Evolutionary conservation across 2,329 filamentous ascomycete genomes (phyloP), one percentile per base, ranked within the genome.

Genomic region (Cordyceps javanica): DNA sequence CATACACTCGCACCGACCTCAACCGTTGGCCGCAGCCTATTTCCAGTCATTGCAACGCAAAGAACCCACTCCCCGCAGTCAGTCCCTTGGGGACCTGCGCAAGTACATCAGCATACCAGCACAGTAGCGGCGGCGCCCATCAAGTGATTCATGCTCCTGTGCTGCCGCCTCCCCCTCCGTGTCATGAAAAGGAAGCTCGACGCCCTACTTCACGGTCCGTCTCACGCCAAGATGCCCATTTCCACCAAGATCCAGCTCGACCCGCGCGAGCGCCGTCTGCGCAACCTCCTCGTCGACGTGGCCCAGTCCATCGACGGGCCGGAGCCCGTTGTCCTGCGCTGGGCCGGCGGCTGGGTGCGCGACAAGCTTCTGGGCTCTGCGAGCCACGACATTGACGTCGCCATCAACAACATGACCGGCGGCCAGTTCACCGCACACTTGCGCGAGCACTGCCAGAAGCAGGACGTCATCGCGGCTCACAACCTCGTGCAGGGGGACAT

Each of bases 311-410:
- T 74, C 36, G 82, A 89, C 64, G 66, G 70, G 30, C 68, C 74
- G 1, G 72, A 74, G 48, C 66, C 77, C 52, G 69, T 87, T 14
- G 76, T 86, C 19, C 76, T 94, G 46, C 86, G 90, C 51, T 93
- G 89, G 82, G 90, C 90, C 0, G 90, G 90, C 59, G 90, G 90
- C 26, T 95, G 90, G 90, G 90, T 94, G 11, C 86, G 90, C 41
- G 90, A 95, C 75, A 92, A 90, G 73, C 80, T 94, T 2, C 80
- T 94, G 4, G 83, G 85, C 21, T 78, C 85, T 13, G 79, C 79
- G 59, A 91, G 87, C 66, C 81, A 92, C 68, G 90, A 95, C 68
- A 92, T 95, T 62, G 90, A 95, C 69, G 86, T 90, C 8, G 89
- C 89, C 55, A 90, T 95, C 76, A 92, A 91, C 74, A 82, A 81